Percentiles rank a stretch among this genome's conserved stretches.
Conservation (phyloP, 305 asterid genomes). For the Fraxinus sp. region DNA sequence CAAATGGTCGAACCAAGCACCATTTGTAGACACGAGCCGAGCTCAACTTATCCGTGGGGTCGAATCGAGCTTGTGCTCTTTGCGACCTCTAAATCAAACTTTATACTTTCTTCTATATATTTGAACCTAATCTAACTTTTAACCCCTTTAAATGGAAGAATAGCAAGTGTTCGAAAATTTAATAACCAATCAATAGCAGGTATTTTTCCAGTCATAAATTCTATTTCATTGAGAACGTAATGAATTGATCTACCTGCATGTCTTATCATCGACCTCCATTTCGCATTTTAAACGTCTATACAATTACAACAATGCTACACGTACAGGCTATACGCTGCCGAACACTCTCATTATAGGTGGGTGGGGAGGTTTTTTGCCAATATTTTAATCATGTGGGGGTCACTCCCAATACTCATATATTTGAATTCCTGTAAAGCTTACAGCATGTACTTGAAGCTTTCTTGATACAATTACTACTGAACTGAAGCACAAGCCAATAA, state of each 20-base stretch:
- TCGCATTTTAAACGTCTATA: no score
- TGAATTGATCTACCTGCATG: no score
- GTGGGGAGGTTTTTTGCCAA: no score
- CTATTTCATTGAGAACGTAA: not conserved
- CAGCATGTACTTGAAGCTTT: no score
- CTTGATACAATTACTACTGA: not conserved
- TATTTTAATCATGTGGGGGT: no score
- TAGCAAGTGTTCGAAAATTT: not conserved
- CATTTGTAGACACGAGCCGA: not conserved
- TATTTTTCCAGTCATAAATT: no score
- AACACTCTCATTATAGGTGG: no score
- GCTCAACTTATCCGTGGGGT: not conserved
- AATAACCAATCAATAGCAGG: not conserved
- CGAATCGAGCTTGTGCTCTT: not conserved
- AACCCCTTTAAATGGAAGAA: not conserved
- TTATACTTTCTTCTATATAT: not conserved
- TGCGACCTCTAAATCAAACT: not conserved
- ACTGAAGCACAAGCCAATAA: not conserved
- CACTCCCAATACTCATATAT: no score
- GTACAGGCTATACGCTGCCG: no score
- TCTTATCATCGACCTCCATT: no score
- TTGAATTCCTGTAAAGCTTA: no score
- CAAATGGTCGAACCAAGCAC: not conserved
- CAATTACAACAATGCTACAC: no score
- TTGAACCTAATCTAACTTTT: not conserved